Base-by-base conservation (phyloP, 257 asterid species). In the Plantago ovata region DNA sequence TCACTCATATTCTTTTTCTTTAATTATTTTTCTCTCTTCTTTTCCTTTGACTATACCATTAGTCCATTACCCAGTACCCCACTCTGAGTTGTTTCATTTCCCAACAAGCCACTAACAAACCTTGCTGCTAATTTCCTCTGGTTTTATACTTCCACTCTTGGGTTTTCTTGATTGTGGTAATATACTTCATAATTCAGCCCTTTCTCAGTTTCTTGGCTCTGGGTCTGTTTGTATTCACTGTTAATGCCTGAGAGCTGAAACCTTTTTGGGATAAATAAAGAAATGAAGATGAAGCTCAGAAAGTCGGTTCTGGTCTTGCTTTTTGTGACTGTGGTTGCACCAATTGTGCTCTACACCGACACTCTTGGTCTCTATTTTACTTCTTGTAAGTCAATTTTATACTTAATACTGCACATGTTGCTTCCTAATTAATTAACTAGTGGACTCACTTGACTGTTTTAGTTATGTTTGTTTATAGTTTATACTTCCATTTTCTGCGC, bases 311-410 rank as follows among this genome's bases (percentile, higher is more conserved):
- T 85, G 64, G 68, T 81, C 67, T 77, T 85, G 67, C 81, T 89
- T 58, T 54, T 79, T 49, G 70, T 83, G n/a, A 78, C 94, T 14
- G 84, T 89, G 76, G 64, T 83, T 64, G 81, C 87, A 70, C 94
- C 94, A 1, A 79, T 89, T 61, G 70, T 83, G 58, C 95, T 83
- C 62, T 83, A 77, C 67, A 81, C 91, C 41, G 74, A 79, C 81
- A 85, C 78, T 54, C 81, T 83, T 53, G 77, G 77, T 36, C 52
- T 71, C 62, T 75, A 79, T 74, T 73, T 71, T 66, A 68, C 78
- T 70, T 69, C 84, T 61, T 77, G 95, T 88, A 84, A 75, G 56
- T 43, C n/a, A n/a, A 38, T 65, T 60, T 28, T 3, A 28, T 28
- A 28, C 7, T 28, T 28, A 28, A 28, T 28, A 28, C n/a, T n/a